phyloP scores from a whole-genome alignment of 345 rosid genomes.

The Erucastrum elatum region DNA sequence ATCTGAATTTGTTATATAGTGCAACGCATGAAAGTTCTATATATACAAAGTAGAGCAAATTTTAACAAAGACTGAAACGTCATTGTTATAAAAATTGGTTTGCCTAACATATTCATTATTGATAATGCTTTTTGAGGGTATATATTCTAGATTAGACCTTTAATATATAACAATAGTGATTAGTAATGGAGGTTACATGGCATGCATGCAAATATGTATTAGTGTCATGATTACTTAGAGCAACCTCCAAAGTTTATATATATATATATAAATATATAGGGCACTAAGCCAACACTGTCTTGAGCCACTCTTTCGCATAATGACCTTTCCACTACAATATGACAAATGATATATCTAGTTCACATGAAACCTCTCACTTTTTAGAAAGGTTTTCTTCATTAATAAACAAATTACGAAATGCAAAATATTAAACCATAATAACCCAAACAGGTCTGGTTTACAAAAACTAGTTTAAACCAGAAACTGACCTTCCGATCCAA shows the following conservation, averaged over 20 bases:
- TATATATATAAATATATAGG: slow-evolving; percentile 7
- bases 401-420: neutral
- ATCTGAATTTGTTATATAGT: slow-evolving; percentile 15
- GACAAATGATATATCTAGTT: slow-evolving; percentile 21
- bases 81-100: slow-evolving; percentile 21
- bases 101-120: slow-evolving; percentile 21
- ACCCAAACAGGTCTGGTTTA: neutral
- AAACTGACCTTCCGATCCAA: neutral
- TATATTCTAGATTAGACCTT: slow-evolving; percentile 13
- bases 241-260: neutral
- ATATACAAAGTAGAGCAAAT: slow-evolving; percentile 14
- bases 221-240: slow-evolving; percentile 32
- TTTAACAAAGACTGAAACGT: neutral
- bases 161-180: neutral
- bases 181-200: slow-evolving; percentile 31
- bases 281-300: slow-evolving; percentile 28
- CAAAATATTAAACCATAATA: neutral
- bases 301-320: slow-evolving; percentile 44
- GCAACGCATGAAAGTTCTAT: slow-evolving; percentile 29
- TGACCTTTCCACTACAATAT: slow-evolving; percentile 36
- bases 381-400: neutral
- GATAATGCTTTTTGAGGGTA: slow-evolving; percentile 13
- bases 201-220: slow-evolving; percentile 25
- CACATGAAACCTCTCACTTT: slow-evolving; percentile 7
- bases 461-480: neutral